Evolutionary conservation across 1,284 basidiomycete species (phyloP).

Genomic region (Trichosporon coremiiforme): DNA sequence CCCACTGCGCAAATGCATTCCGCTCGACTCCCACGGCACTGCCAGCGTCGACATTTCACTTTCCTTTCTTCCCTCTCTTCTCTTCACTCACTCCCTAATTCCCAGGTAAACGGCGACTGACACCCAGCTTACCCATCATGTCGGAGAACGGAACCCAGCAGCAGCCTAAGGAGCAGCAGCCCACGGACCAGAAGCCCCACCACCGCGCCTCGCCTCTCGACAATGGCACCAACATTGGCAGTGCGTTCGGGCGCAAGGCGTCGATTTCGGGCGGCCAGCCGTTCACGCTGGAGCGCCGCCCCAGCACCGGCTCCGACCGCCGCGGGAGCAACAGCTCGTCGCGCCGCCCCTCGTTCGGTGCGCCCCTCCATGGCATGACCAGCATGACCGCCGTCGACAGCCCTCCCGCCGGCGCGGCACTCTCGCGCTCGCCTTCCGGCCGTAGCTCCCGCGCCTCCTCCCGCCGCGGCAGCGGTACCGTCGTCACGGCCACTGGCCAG

Average conservation of each 20-base stretch:
- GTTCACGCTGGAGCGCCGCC: slow-evolving; percentile 22
- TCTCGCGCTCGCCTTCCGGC: slow-evolving; percentile 10
- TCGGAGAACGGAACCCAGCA: slow-evolving; percentile 21
- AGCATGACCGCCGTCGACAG: slow-evolving; percentile 11
- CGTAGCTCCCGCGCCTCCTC: slow-evolving; percentile 35
- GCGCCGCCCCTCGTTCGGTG: slow-evolving; percentile 13
- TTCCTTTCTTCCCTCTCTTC: background rate
- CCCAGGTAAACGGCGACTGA: background rate
- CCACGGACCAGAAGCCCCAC: background rate
- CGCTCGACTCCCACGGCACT: background rate
- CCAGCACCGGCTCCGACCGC: slow-evolving; percentile 1
- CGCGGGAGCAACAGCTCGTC: background rate
- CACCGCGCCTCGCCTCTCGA: slow-evolving; percentile 29
- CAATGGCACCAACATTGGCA: slow-evolving; percentile 53
- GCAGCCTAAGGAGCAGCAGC: slow-evolving; percentile 6
- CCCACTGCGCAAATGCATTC: background rate
- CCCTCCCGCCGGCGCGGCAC: background rate
- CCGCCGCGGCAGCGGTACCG: slow-evolving; percentile 60
- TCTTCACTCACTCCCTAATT: background rate
- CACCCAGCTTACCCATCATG: slow-evolving; percentile 14
- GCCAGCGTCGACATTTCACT: background rate
- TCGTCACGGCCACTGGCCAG: slow-evolving; percentile 70
- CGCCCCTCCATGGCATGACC: slow-evolving; percentile 2
- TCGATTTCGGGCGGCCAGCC: slow-evolving; percentile 30
- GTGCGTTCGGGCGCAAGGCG: slow-evolving; percentile 41